A percentile compares a stretch with the other conserved stretches of the same genome.
Evolutionary conservation across 805 yeast genomes (phyloP).

Genomic region (Torulaspora franciscae): DNA sequence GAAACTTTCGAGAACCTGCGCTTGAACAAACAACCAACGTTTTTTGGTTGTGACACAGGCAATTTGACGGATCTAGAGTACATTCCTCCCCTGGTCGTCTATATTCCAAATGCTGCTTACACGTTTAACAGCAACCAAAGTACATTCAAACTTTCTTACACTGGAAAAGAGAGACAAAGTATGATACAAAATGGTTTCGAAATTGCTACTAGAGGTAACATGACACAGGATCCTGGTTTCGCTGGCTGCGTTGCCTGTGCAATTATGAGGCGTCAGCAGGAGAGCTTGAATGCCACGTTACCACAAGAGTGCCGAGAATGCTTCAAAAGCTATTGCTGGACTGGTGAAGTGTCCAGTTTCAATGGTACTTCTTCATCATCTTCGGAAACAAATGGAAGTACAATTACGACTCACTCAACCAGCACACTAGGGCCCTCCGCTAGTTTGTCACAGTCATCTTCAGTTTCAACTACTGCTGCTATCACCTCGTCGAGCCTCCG

Average conservation of each 20-base stretch:
- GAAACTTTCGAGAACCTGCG: slow-evolving; percentile 55
- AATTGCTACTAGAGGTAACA: slow-evolving; percentile 57
- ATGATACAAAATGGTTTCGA: slow-evolving; percentile 75
- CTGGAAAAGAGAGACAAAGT: slow-evolving; percentile 49
- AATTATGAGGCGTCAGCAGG: slow-evolving; percentile 70
- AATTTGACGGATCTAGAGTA: slow-evolving; percentile 53
- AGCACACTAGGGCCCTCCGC: slow-evolving; percentile 6
- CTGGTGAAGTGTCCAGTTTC: slow-evolving; percentile 39
- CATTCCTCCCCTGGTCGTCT: slow-evolving; percentile 72
- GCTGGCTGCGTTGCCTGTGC: slow-evolving; percentile 78
- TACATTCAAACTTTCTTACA: slow-evolving; percentile 61
- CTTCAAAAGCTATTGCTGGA: slow-evolving; percentile 73
- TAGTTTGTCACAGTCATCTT: slow-evolving; percentile 7
- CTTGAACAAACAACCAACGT: slow-evolving; percentile 64
- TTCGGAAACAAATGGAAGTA: slow-evolving; percentile 9
- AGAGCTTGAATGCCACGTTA: slow-evolving; percentile 55
- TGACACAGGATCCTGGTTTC: slow-evolving; percentile 66
- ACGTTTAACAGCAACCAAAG: slow-evolving; percentile 65
- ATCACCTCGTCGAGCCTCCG: slow-evolving; percentile 1
- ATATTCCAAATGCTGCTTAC: slow-evolving; percentile 68
- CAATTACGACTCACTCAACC: slow-evolving; percentile 7
- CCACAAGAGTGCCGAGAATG: slow-evolving; percentile 65
- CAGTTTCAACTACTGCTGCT: slow-evolving; percentile 4
- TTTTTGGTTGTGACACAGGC: slow-evolving; percentile 74
- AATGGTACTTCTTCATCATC: slow-evolving; percentile 8